phyloP scores from a whole-genome alignment of 2,329 filamentous ascomycete genomes.

The Diaporthe destruens region DNA sequence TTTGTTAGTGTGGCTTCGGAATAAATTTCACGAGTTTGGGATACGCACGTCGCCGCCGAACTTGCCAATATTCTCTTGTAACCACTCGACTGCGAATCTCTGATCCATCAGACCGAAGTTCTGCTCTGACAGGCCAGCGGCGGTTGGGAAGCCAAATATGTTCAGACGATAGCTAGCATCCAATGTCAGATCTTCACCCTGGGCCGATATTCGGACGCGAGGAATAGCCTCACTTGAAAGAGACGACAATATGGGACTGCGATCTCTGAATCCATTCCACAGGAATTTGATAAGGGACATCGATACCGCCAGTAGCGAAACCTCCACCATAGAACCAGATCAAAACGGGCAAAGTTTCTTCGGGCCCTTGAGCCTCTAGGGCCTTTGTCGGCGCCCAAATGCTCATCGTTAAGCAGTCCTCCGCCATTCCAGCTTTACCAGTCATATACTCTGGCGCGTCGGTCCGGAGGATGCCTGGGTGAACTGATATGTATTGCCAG shows the following conservation, averaged over 20 bases:
- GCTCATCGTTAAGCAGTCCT: slow-evolving; percentile 60
- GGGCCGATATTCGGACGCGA: too few species aligned
- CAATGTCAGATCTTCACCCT: background rate
- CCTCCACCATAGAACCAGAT: slow-evolving; percentile 63
- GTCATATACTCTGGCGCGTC: slow-evolving; percentile 46
- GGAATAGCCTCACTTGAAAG: slow-evolving; percentile 22
- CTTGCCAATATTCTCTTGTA: slow-evolving; percentile 60
- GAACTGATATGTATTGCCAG: slow-evolving; percentile 27
- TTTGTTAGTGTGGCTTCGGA: too few species aligned
- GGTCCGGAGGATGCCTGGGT: slow-evolving; percentile 29
- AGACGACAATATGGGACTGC: slow-evolving; percentile 48
- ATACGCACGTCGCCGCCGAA: slow-evolving; percentile 61
- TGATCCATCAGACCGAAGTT: slow-evolving; percentile 68
- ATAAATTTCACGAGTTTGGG: too few species aligned
- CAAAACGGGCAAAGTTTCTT: slow-evolving; percentile 55
- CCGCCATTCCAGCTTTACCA: slow-evolving; percentile 42
- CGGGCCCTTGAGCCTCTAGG: background rate
- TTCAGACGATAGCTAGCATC: slow-evolving; percentile 48
- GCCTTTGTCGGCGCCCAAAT: slow-evolving; percentile 55
- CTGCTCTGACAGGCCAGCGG: slow-evolving; percentile 47
- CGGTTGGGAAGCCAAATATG: slow-evolving; percentile 51
- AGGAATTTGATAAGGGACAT: slow-evolving; percentile 61
- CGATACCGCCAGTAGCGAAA: slow-evolving; percentile 57
- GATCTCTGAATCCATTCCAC: slow-evolving; percentile 57
- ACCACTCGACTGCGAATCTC: slow-evolving; percentile 64